Evolutionary conservation across 495 filamentous ascomycete genomes (phyloP).

Genomic region (Opeltia flavorubescens): DNA sequence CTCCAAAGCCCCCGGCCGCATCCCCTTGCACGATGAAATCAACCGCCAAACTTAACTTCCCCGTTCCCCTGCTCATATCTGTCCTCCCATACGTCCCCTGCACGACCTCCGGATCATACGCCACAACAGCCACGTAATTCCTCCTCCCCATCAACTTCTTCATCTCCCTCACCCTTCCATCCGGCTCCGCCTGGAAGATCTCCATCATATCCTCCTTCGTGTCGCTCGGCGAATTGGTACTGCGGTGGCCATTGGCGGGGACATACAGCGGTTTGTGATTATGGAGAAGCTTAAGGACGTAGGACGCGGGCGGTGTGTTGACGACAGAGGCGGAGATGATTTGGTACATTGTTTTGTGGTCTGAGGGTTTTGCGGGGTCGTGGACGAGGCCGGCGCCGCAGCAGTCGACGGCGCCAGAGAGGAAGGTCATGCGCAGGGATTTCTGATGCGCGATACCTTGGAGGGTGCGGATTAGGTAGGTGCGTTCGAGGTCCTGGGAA

Average conservation of each 20-base stretch:
- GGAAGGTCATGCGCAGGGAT: slow-evolving; percentile 87
- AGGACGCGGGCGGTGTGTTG: slow-evolving; percentile 67
- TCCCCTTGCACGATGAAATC: slow-evolving; percentile 98
- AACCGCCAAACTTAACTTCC: slow-evolving; percentile 76
- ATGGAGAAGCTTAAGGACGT: slow-evolving; percentile 86
- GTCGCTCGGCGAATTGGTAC: slow-evolving; percentile 47
- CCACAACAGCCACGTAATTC: slow-evolving; percentile 90
- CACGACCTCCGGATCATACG: slow-evolving; percentile 76
- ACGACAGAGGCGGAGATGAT: slow-evolving; percentile 86
- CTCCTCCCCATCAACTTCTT: slow-evolving; percentile 82
- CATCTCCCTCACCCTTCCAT: slow-evolving; percentile 61
- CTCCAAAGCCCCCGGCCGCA: slow-evolving; percentile 42
- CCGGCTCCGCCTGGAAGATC: slow-evolving; percentile 85
- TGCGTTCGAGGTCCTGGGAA: slow-evolving; percentile 72
- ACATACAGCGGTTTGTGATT: slow-evolving; percentile 81
- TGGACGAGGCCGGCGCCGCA: slow-evolving; percentile 89
- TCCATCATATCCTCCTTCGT: slow-evolving; percentile 99
- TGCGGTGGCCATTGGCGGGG: slow-evolving; percentile 79
- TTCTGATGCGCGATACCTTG: slow-evolving; percentile 91
- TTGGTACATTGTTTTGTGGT: slow-evolving; percentile 99
- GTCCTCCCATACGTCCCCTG: slow-evolving; percentile 36
- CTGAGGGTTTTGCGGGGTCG: slow-evolving; percentile 75
- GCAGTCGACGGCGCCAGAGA: slow-evolving; percentile 83
- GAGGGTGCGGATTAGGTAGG: slow-evolving; percentile 88
- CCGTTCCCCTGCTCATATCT: slow-evolving; percentile 30